phyloP scores from a whole-genome alignment of 768 basidiomycete genomes.

The Strobilomyces confusus region DNA sequence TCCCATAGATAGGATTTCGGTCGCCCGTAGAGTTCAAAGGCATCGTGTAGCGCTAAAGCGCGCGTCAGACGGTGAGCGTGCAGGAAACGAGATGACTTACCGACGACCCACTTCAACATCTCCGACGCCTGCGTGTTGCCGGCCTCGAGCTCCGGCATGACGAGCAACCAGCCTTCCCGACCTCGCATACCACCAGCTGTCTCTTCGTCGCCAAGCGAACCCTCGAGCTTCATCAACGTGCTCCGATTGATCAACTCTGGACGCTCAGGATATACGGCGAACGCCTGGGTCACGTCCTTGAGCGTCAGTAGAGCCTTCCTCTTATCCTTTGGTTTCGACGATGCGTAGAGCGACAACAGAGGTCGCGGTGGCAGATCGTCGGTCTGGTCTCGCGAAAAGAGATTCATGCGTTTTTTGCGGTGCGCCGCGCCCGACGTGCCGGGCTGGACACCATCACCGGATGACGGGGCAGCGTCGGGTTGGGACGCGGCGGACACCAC shows the following conservation, averaged over 20 bases:
- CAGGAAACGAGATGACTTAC: slow-evolving; percentile 39
- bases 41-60: slow-evolving; percentile 70
- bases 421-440: slow-evolving; percentile 19
- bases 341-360: slow-evolving; percentile 54
- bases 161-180: slow-evolving; percentile 79
- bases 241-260: slow-evolving; percentile 86
- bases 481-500: slow-evolving; percentile 54
- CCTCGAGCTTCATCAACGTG: slow-evolving; percentile 91
- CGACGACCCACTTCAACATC: slow-evolving; percentile 89
- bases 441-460: slow-evolving; percentile 28
- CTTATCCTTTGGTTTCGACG: slow-evolving; percentile 68
- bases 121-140: slow-evolving; percentile 64
- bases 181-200: slow-evolving; percentile 63
- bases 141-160: slow-evolving; percentile 84
- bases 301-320: slow-evolving; percentile 71
- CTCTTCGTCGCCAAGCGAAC: slow-evolving; percentile 72
- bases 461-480: slow-evolving; percentile 20
- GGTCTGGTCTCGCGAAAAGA: slow-evolving; percentile 55
- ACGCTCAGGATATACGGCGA: slow-evolving; percentile 95
- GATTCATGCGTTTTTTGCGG: slow-evolving; percentile 50
- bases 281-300: slow-evolving; percentile 72
- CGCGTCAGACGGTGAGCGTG: slow-evolving; percentile 7
- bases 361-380: slow-evolving; percentile 36
- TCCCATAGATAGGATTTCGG: slow-evolving; percentile 88
- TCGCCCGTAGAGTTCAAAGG: slow-evolving; percentile 85